Percentiles rank a stretch among this genome's conserved stretches.
phyloP scores from a whole-genome alignment of 2,329 filamentous ascomycete genomes.

The Ceratocystis cacaofunesta region DNA sequence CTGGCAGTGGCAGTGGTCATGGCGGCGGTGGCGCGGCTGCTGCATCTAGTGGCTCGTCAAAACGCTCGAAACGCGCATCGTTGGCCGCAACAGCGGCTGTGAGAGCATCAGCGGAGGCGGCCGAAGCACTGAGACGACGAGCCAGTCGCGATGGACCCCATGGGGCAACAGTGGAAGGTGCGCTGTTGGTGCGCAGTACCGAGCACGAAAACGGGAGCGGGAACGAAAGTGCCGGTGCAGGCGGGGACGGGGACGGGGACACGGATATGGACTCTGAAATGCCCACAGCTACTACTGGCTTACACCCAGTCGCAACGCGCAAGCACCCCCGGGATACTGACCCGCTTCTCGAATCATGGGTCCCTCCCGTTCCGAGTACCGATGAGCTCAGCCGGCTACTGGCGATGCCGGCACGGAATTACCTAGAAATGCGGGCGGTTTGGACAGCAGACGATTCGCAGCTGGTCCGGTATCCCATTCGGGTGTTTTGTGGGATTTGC shows the following conservation, averaged over 20 bases:
- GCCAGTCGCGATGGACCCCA: background rate
- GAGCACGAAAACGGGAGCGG: background rate
- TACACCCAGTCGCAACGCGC: background rate
- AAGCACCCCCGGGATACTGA: slow-evolving; percentile 38
- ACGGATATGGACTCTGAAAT: background rate
- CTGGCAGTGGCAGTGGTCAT: background rate
- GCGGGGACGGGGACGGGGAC: background rate
- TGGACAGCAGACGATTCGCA: slow-evolving; percentile 25
- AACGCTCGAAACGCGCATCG: slow-evolving; percentile 9
- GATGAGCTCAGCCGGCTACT: slow-evolving; percentile 51
- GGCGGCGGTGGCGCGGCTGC: background rate
- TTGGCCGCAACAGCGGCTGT: slow-evolving; percentile 26
- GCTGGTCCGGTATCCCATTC: slow-evolving; percentile 36
- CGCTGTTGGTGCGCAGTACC: background rate
- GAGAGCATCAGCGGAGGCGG: slow-evolving; percentile 15
- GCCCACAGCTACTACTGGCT: background rate
- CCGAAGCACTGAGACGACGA: background rate
- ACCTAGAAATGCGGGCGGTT: slow-evolving; percentile 44
- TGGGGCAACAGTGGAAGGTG: background rate
- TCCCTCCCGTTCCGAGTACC: slow-evolving; percentile 43
- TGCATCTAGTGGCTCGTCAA: slow-evolving; percentile 4
- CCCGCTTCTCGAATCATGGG: slow-evolving; percentile 41
- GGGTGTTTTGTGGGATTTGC: slow-evolving; percentile 63
- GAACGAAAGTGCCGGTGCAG: background rate
- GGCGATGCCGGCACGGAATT: slow-evolving; percentile 49